These are phyloP conservation scores for Camellia lanceoleosa DNA, from an alignment of 148 eudicot genomes.

Conservation along the genomic window DNA sequence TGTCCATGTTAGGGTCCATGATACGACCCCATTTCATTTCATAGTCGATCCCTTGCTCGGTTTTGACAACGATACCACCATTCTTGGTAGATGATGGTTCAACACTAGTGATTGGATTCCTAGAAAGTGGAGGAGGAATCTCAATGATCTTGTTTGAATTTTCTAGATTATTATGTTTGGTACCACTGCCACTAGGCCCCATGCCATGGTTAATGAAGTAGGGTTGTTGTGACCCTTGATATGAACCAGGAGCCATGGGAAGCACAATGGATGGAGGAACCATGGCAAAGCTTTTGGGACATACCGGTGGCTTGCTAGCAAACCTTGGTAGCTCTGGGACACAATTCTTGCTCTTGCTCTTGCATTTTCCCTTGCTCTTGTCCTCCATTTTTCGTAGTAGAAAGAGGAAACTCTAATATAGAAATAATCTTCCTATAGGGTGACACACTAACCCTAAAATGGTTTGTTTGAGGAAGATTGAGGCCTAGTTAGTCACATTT, in stretches of 20 bases:
- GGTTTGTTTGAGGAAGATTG: neutral
- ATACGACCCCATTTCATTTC: constrained; percentile 16
- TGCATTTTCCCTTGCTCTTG: neutral
- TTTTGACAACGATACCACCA: constrained; percentile 11
- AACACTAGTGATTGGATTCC: neutral
- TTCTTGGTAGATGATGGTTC: neutral
- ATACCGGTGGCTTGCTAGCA: neutral
- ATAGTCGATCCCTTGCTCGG: constrained; percentile 20
- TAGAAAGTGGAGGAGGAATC: neutral
- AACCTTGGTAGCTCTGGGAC: neutral
- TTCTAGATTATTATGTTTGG: neutral
- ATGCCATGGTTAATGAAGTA: neutral
- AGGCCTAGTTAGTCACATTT: neutral
- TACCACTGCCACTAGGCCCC: too few species aligned
- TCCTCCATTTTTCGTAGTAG: neutral
- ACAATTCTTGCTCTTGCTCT: neutral
- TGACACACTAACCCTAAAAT: neutral
- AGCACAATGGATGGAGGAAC: neutral
- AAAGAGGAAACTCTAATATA: constrained; percentile 4
- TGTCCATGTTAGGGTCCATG: constrained; percentile 16
- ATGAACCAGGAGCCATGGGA: neutral
- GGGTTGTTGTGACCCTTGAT: neutral
- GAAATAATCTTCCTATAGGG: neutral
- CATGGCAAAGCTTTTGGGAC: neutral
- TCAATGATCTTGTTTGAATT: neutral